These are phyloP conservation scores for Backusella tarrabulga DNA, from an alignment of 192 early-diverging fungal species.

Conservation along the genomic window DNA sequence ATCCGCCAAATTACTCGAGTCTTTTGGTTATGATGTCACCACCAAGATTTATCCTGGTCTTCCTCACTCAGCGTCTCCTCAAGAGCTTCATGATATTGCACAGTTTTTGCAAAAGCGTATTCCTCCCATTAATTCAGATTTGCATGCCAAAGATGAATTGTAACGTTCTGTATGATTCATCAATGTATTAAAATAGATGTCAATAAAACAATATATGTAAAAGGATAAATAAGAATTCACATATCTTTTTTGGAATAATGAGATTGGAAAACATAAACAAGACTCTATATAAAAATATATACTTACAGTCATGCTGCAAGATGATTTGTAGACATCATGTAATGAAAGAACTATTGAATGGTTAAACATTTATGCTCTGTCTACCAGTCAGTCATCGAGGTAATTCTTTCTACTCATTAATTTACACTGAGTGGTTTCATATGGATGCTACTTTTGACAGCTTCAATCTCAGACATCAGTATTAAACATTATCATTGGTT, in stretches of 20 bases:
- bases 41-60: constrained; percentile 82
- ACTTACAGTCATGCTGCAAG: not conserved
- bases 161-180: not conserved
- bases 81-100: constrained; percentile 73
- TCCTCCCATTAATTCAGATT: not conserved
- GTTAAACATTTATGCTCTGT: not conserved
- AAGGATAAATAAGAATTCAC: not conserved
- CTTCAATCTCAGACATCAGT: not conserved
- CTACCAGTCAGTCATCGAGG: not conserved
- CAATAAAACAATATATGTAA: not conserved
- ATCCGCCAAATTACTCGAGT: constrained; percentile 59
- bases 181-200: not conserved
- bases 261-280: not conserved
- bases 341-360: not conserved
- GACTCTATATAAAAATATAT: not conserved
- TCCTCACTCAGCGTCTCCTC: constrained; percentile 65
- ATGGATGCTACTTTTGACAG: not conserved
- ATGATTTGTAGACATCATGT: not conserved
- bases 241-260: not conserved
- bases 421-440: not conserved
- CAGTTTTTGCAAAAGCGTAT: constrained; percentile 56
- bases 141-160: not conserved
- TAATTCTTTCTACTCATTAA: not conserved
- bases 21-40: constrained; percentile 58
- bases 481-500: not conserved